Conservation (phyloP, 2,329 filamentous ascomycete species). For the Aspergillus pseudotamarii region DNA sequence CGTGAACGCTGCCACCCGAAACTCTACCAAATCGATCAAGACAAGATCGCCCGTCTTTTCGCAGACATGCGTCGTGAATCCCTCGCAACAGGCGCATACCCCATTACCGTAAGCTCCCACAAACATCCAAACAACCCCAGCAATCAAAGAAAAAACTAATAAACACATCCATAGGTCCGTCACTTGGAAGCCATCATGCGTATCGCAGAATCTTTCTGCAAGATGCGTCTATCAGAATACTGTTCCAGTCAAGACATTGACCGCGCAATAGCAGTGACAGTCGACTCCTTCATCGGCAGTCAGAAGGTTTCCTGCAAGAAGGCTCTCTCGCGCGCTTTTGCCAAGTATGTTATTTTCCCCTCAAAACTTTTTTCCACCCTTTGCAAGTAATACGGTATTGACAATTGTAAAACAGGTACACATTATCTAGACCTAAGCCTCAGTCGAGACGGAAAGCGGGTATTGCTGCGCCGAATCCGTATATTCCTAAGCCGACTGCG, state of each 20-base stretch:
- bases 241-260: slow-evolving; percentile 90
- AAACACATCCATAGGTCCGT: slow-evolving; percentile 67
- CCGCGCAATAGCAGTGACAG: slow-evolving; percentile 92
- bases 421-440: slow-evolving; percentile 43
- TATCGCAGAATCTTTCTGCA: slow-evolving; percentile 90
- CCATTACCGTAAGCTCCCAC: slow-evolving; percentile 77
- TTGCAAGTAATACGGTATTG: slow-evolving; percentile 13
- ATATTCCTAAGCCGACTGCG: slow-evolving; percentile 15
- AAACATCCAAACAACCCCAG: background rate
- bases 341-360: slow-evolving; percentile 75
- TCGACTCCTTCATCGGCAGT: slow-evolving; percentile 92
- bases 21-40: slow-evolving; percentile 95
- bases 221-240: slow-evolving; percentile 98
- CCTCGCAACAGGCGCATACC: slow-evolving; percentile 91
- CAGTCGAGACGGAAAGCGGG: slow-evolving; percentile 43
- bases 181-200: slow-evolving; percentile 98
- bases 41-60: slow-evolving; percentile 92
- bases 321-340: slow-evolving; percentile 88
- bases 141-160: slow-evolving; percentile 6
- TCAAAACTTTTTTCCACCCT: background rate
- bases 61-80: slow-evolving; percentile 95
- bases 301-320: slow-evolving; percentile 99
- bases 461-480: slow-evolving; percentile 35
- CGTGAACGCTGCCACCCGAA: slow-evolving; percentile 87
- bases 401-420: slow-evolving; percentile 32